Evolutionary conservation across 805 yeast genomes (phyloP).

Genomic region (Cyberlindnera japonica): DNA sequence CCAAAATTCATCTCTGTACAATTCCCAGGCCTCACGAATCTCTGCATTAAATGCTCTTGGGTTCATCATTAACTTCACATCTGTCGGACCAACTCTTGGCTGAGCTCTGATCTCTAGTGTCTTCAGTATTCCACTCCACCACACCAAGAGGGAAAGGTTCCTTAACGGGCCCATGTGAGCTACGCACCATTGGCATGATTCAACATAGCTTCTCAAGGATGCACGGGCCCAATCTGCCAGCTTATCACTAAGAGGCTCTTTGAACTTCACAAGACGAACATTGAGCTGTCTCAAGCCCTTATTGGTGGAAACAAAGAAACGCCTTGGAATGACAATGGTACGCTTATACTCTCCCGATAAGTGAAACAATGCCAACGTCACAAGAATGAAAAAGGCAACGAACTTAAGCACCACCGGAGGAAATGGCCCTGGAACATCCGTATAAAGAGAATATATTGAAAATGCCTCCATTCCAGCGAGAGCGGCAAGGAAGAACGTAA

Average conservation of each 20-base stretch:
- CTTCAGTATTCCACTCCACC: slow-evolving; percentile 14
- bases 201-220: slow-evolving; percentile 27
- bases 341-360: slow-evolving; percentile 86
- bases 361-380: slow-evolving; percentile 74
- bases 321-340: slow-evolving; percentile 77
- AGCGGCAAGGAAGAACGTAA: slow-evolving; percentile 37
- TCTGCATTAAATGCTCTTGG: slow-evolving; percentile 81
- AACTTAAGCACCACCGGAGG: slow-evolving; percentile 43
- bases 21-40: slow-evolving; percentile 90
- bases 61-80: slow-evolving; percentile 75
- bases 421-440: slow-evolving; percentile 35
- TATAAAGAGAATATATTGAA: slow-evolving; percentile 36
- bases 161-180: slow-evolving; percentile 16
- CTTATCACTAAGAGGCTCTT: slow-evolving; percentile 35
- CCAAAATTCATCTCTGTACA: slow-evolving; percentile 93
- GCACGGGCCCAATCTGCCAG: slow-evolving; percentile 33
- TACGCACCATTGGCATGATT: slow-evolving; percentile 2
- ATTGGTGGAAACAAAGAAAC: slow-evolving; percentile 77
- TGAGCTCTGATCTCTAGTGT: slow-evolving; percentile 39
- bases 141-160: slow-evolving; percentile 2
- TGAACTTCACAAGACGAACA: slow-evolving; percentile 65
- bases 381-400: slow-evolving; percentile 53
- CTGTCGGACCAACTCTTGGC: slow-evolving; percentile 69
- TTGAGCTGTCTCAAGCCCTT: slow-evolving; percentile 86
- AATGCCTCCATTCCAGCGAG: slow-evolving; percentile 39